Base-by-base conservation (phyloP, 2,329 filamentous ascomycete genomes). In the Ramularia endophylla region DNA sequence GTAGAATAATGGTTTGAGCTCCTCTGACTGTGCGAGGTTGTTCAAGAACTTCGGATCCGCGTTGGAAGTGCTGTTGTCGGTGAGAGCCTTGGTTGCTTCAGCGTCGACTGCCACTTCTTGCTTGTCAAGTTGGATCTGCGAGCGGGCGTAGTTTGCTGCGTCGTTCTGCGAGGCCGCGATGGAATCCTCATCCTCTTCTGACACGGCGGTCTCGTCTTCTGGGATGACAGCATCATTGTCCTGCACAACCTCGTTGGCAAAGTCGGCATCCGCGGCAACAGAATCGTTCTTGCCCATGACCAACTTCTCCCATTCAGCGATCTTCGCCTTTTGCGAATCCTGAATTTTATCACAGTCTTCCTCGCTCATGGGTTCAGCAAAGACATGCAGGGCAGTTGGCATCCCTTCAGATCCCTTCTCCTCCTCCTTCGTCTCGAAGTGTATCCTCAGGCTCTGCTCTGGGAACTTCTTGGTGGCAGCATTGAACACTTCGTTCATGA, bases 401-500 rank as follows among this genome's bases (percentile, higher is more conserved):
- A 51, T 43, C 13, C 31, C 36, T 2, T 31, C 35, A 17, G 37
- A 40, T 71, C 72, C 1, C 69, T 18, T 33, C 15, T 34, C 36
- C 9, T 19, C 32, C 67, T 8, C 57, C 25, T 37, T 37, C 58
- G 41, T 75, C 69, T 44, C 86, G 76, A 62, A 61, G 28, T 59
- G 55, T 8, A 62, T 44, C 13, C 59, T 46, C 40, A 62, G 36
- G 15, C 51, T 56, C 44, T 77, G 73, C 31, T 83, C 72, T 0
- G 92, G 92, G 56, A 83, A 97, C 49, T 75, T 80, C 30, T 75
- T 66, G 0, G 85, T 87, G 4, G 85, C 88, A 47, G 75, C 78
- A 61, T 95, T 71, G 27, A 98, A 65, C 12, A 92, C 67, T 48
- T 88, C 76, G 57, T 95, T 92, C 54, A 95, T 70, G 16, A 98